Conservation (phyloP, 2,329 filamentous ascomycete species). For the Tolypocladium cylindrosporum region DNA sequence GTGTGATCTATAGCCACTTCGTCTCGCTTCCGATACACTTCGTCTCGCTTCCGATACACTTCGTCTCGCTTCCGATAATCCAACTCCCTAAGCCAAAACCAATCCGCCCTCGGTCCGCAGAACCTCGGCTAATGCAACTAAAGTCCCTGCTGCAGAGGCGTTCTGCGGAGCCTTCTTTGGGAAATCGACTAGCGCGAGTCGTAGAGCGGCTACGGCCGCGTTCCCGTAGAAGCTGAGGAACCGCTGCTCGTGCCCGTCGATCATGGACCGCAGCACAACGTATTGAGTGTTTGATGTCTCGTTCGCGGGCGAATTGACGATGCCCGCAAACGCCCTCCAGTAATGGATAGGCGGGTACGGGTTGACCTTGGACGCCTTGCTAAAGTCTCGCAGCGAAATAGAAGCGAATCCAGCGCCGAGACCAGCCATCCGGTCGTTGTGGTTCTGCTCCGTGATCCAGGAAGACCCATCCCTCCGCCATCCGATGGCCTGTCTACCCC, state of each 20-base stretch:
- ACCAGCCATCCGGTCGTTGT: constrained; percentile 75
- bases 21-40: neutral
- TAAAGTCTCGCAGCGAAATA: constrained; percentile 74
- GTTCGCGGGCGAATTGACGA: constrained; percentile 62
- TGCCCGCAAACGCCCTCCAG: constrained; percentile 68
- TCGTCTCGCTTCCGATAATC: neutral
- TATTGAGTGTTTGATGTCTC: constrained; percentile 66
- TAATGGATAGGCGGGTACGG: constrained; percentile 72
- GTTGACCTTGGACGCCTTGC: constrained; percentile 55
- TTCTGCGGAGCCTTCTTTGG: constrained; percentile 43
- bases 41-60: neutral
- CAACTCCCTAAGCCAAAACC: constrained; percentile 23
- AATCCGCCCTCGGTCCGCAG: constrained; percentile 41
- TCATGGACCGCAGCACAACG: constrained; percentile 59
- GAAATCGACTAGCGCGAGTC: constrained; percentile 63
- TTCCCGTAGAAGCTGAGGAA: constrained; percentile 77
- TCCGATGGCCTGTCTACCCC: constrained; percentile 58
- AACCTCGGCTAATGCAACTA: constrained; percentile 43
- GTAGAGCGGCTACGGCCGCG: constrained; percentile 60
- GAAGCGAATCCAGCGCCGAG: constrained; percentile 77
- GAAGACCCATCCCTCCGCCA: constrained; percentile 55
- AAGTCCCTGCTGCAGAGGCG: constrained; percentile 37
- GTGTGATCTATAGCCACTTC: neutral
- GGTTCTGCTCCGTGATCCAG: constrained; percentile 60
- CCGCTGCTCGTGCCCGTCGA: constrained; percentile 61